Base-by-base conservation (phyloP, 75 land plant species). In the Pinus tabuliformis region DNA sequence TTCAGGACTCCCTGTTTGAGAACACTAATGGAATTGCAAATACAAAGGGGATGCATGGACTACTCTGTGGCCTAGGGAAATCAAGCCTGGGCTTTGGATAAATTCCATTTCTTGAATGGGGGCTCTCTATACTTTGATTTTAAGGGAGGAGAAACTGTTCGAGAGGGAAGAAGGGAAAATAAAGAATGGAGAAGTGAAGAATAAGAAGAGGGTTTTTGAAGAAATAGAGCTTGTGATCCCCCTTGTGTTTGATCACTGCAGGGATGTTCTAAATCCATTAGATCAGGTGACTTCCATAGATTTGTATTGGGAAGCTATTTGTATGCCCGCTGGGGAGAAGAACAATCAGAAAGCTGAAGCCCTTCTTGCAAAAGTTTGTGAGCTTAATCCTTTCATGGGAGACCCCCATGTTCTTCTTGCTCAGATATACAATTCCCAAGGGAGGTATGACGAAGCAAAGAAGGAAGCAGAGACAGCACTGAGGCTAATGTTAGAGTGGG, bases 21-120 rank as follows among this genome's bases (percentile, higher is more conserved):
- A 95, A 95, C 72, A 58, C 72, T 8, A 75, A 91, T 73, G 98
- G 98, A 1, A 71, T 77, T 72, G 73, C 89, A 52, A 81, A 30
- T 95, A 80, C 58, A 3, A 58, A 8, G 98, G 98, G 21, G 88
- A 89, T 75, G 76, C 68, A 17, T 63, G 57, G 62, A 45, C 81
- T 56, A 76, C 91, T 13, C 76, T 95, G 39, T 95, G 98, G 98
- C 98, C 98, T 0, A 95, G 95, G 0, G 78, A 84, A 56, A 93
- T 91, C 28, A 90, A 88, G 84, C 98, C 96, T 1, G 96, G 98
- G 26, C 71, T 95, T 16, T 95, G 96, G 96, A 76, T 93, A 85
- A 93, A 76, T 70, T 86, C 86, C 5, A 61, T 86, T 0, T 95
- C 98, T 3, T 81, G 90, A 52, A 91, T 95, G 93, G 95, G 90